phyloP scores from a whole-genome alignment of 345 rosid species.

The Brassica napus region DNA sequence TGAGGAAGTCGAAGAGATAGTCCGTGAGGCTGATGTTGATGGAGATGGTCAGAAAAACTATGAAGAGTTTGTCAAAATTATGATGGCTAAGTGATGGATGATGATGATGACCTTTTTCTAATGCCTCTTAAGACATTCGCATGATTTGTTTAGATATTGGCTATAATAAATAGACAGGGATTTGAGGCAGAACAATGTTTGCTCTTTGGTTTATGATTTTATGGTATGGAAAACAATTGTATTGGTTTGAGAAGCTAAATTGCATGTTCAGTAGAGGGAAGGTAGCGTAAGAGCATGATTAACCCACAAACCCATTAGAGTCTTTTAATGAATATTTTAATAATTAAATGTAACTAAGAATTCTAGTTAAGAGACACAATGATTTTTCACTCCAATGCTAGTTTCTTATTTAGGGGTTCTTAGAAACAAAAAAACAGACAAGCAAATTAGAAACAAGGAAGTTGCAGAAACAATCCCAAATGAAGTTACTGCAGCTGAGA shows the following conservation, averaged over 20 bases:
- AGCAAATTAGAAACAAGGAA: too few relatives aligned
- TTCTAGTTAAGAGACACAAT: too few relatives aligned
- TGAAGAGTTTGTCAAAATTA: conserved; percentile 44
- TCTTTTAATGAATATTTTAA: too few relatives aligned
- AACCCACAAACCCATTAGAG: too few relatives aligned
- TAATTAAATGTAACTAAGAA: too few relatives aligned
- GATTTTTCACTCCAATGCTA: too few relatives aligned
- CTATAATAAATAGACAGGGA: background rate
- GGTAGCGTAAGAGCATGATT: too few relatives aligned
- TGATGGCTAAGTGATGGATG: conserved; percentile 25
- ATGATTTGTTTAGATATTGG: conserved; percentile 20
- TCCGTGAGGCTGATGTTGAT: conserved; percentile 51
- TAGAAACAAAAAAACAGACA: too few relatives aligned
- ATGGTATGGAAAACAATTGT: background rate
- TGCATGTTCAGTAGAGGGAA: background rate
- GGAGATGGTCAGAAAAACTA: conserved; percentile 59
- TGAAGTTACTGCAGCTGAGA: too few relatives aligned
- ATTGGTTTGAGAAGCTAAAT: background rate
- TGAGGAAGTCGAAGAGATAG: conserved; percentile 58
- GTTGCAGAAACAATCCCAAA: too few relatives aligned
- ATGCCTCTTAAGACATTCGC: conserved; percentile 12
- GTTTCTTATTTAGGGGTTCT: too few relatives aligned
- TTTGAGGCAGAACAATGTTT: background rate
- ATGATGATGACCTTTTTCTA: background rate
- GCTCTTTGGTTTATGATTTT: background rate